Conservation (phyloP, 2,329 filamentous ascomycete genomes). For the Fusarium citri region DNA sequence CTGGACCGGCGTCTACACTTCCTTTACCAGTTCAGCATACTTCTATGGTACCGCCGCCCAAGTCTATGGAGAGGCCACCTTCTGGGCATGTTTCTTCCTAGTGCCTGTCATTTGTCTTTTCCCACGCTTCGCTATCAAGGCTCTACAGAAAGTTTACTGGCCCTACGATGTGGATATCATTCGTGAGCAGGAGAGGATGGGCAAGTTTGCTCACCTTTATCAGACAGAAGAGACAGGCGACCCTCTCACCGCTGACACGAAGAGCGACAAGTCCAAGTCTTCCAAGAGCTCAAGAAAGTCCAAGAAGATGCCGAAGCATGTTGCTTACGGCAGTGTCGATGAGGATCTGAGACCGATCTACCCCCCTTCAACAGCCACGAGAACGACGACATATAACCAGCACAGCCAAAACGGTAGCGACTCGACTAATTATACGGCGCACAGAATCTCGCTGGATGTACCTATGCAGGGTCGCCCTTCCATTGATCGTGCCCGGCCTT, state of each 20-base stretch:
- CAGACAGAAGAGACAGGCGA: constrained; percentile 50
- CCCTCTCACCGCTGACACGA: constrained; percentile 54
- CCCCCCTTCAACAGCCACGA: constrained; percentile 86
- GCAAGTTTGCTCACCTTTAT: constrained; percentile 80
- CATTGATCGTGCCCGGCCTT: constrained; percentile 78
- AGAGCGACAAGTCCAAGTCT: constrained; percentile 61
- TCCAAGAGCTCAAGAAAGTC: constrained; percentile 64
- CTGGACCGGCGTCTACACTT: constrained; percentile 90
- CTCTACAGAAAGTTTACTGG: constrained; percentile 91
- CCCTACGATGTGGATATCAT: constrained; percentile 96
- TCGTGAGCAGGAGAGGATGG: constrained; percentile 87
- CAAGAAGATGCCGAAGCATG: constrained; percentile 65
- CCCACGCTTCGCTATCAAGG: constrained; percentile 88
- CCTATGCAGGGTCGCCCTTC: constrained; percentile 61
- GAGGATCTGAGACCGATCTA: constrained; percentile 95
- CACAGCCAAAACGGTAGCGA: constrained; percentile 93
- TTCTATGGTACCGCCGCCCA: constrained; percentile 84
- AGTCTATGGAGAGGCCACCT: constrained; percentile 82
- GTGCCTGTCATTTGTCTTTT: constrained; percentile 85
- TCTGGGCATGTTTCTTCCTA: constrained; percentile 87
- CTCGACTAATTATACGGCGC: constrained; percentile 87
- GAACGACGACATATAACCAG: constrained; percentile 77
- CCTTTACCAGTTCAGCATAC: constrained; percentile 59
- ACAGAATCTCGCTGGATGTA: constrained; percentile 70
- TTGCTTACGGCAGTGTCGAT: constrained; percentile 73